These are phyloP conservation scores for Phylloporus scabripes DNA, from an alignment of 768 basidiomycete genomes.

Conservation along the genomic window DNA sequence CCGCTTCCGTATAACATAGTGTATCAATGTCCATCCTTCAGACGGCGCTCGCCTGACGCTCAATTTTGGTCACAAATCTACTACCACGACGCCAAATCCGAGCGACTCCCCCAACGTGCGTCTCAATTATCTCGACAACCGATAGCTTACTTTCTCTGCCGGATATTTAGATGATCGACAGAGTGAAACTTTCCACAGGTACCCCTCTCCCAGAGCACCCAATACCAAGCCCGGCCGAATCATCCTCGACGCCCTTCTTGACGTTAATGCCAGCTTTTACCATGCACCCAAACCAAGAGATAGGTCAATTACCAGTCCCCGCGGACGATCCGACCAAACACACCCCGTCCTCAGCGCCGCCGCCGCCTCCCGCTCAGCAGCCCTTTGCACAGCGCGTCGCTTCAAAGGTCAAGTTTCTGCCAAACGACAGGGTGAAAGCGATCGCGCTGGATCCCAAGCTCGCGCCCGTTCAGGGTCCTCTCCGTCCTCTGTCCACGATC, in stretches of 20 bases:
- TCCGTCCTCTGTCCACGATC: conserved; percentile 26
- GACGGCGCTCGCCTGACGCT: conserved; percentile 26
- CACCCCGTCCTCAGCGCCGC: background rate
- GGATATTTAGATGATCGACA: conserved; percentile 9
- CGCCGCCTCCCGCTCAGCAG: background rate
- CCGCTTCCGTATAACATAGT: background rate
- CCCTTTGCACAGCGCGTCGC: conserved; percentile 10
- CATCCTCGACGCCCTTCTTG: conserved; percentile 15
- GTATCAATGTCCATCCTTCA: background rate
- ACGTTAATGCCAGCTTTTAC: conserved; percentile 13
- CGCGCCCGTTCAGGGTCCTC: conserved; percentile 29
- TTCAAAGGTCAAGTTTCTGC: conserved; percentile 16
- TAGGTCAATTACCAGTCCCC: background rate
- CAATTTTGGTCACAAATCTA: conserved; percentile 9
- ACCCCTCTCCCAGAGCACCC: conserved; percentile 6
- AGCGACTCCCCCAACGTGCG: conserved; percentile 12
- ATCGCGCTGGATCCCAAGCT: conserved; percentile 30
- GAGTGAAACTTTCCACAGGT: conserved; percentile 15
- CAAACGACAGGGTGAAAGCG: conserved; percentile 23
- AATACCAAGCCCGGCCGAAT: conserved; percentile 5
- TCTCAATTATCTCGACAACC: background rate
- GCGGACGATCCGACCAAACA: background rate
- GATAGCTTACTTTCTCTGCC: background rate
- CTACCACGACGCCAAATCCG: background rate
- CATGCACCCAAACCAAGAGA: conserved; percentile 1